A percentile compares a stretch with the other conserved stretches of the same genome.
These are phyloP conservation scores for Podosphaera xanthii DNA, from an alignment of 2,329 filamentous ascomycete species.

Conservation along the genomic window DNA sequence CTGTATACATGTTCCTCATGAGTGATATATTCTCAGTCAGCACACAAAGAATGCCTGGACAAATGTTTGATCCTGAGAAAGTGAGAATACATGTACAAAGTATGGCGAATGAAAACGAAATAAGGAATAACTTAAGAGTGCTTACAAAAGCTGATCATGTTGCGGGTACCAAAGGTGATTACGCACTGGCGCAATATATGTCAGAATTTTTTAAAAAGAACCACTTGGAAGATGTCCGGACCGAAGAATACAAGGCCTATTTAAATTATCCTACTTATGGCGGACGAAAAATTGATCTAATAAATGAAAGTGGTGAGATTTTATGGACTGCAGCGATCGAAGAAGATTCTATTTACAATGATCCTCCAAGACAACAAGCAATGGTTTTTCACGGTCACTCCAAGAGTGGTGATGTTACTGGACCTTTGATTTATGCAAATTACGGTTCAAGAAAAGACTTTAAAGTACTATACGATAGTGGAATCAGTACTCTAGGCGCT, in stretches of 20 bases:
- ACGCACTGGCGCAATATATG: conserved; percentile 64
- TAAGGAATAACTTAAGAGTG: conserved; percentile 52
- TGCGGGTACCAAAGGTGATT: conserved; percentile 85
- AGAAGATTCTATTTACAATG: conserved; percentile 48
- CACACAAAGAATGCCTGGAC: conserved; percentile 35
- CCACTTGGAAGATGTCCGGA: conserved; percentile 49
- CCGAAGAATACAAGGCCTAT: conserved; percentile 72
- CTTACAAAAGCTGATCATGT: conserved; percentile 73
- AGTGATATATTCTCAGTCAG: conserved; percentile 58
- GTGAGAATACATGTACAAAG: conserved; percentile 54
- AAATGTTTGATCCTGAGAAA: conserved; percentile 65
- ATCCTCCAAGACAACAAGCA: conserved; percentile 43
- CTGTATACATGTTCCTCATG: conserved; percentile 69
- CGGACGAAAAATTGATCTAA: conserved; percentile 60
- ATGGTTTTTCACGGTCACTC: conserved; percentile 75
- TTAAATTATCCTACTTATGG: conserved; percentile 68
- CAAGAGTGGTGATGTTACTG: conserved; percentile 63
- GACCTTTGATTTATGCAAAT: conserved; percentile 77
- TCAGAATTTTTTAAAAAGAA: conserved; percentile 51
- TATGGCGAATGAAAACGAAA: conserved; percentile 44
- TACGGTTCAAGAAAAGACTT: conserved; percentile 77
- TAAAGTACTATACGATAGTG: conserved; percentile 42
- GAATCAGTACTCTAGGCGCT: conserved; percentile 51
- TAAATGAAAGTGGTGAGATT: conserved; percentile 40
- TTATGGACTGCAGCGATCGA: conserved; percentile 66